Base-by-base conservation (phyloP, 2,329 filamentous ascomycete genomes). In the Aspergillus glaucus region DNA sequence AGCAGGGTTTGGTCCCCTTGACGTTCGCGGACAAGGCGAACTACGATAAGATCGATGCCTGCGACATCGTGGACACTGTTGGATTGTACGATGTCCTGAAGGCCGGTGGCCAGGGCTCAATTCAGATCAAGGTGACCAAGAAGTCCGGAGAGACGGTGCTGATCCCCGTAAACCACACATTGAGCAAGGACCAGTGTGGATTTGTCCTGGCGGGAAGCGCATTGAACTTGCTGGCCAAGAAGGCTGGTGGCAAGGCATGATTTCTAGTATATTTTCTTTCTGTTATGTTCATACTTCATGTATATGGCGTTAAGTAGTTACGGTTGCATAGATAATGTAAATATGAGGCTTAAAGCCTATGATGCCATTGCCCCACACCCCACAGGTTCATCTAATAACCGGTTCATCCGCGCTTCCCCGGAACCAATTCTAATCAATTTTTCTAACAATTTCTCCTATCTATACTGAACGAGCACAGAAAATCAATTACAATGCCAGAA, bases 151-250 rank as follows among this genome's bases (percentile, higher is more conserved):
- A 86, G 65, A 80, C 82, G 67, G 68, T 87, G 44, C 66, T 79
- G 36, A 79, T 98, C 50, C 80, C 82, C 43, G 90, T 90, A n/a
- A 88, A 84, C 72, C 92, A 96, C 67, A 88, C 88, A 10, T 78
- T 98, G 53, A 94, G 84, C 65, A 80, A 85, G 73, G 93, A 96
- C 67, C 93, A 98, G 77, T 88, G 88, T 52, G 84, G 80, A 0
- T 98, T 97, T 65, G 88, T 98, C 55, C 76, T 98, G 45, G 93
- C 93, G 0, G 93, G 93, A 3, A 95, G 89, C 68, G 93, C 93
- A 39, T 70, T 98, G 72, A 98, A 98, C 71, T 66, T 97, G 68
- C 72, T 98, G 61, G 87, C 90, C 42, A 75, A 76, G 64, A 85
- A 85, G 77, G 48, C 48, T 34, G 43, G 43, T 32, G n/a, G 12